Percentiles rank a stretch among this genome's conserved stretches.
phyloP scores from a whole-genome alignment of 371 early-diverging fungal species.

The Lichtheimia ramosa region DNA sequence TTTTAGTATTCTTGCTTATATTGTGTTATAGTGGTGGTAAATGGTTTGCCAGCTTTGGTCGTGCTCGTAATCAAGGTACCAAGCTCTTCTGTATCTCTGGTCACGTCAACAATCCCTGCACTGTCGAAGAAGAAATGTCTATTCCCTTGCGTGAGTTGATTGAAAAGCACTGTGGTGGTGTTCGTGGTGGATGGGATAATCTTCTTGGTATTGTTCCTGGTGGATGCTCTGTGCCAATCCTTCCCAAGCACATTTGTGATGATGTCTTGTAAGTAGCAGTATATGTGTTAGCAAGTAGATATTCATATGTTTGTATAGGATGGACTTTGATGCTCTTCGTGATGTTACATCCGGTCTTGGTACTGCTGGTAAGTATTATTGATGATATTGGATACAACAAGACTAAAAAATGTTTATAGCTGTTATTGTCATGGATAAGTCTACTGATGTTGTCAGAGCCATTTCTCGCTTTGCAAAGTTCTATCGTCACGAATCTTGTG shows the following conservation, averaged over 20 bases:
- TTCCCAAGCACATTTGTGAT: conserved; percentile 87
- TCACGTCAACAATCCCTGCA: conserved; percentile 96
- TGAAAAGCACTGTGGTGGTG: conserved; percentile 96
- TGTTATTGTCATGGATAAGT: conserved; percentile 98
- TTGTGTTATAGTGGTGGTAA: conserved; percentile 67
- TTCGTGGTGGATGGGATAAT: conserved; percentile 98
- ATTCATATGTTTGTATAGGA: conserved; percentile 35
- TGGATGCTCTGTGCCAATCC: conserved; percentile 93
- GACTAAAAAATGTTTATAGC: conserved; percentile 33
- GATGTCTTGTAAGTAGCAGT: conserved; percentile 66
- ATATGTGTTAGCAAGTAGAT: background rate
- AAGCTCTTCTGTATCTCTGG: conserved; percentile 97
- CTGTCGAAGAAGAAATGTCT: conserved; percentile 98
- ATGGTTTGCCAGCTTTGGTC: conserved; percentile 96
- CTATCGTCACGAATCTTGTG: conserved; percentile 96
- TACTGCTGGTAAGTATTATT: background rate
- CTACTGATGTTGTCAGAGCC: conserved; percentile 85
- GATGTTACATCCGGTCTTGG: conserved; percentile 94
- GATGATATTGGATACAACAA: background rate
- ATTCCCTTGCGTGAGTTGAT: conserved; percentile 93
- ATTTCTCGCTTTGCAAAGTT: conserved; percentile 92
- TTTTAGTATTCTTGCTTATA: no score
- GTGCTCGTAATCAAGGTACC: conserved; percentile 91
- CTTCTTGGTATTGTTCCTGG: conserved; percentile 95
- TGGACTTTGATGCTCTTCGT: conserved; percentile 97